phyloP scores from a whole-genome alignment of 495 filamentous ascomycete species.

The Pseudomonodictys pantanalensis region DNA sequence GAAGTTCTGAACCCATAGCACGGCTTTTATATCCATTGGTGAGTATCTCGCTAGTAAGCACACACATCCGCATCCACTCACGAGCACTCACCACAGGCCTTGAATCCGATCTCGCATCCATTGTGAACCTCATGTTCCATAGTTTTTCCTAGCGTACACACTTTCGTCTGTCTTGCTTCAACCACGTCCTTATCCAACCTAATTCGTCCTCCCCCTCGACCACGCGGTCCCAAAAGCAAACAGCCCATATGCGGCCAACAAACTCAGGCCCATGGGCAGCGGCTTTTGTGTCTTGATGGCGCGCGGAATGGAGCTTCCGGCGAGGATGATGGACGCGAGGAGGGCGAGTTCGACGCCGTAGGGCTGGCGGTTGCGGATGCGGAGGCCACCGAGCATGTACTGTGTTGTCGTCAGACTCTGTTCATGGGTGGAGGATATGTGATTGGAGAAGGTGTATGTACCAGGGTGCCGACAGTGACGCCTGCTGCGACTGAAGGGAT shows the following conservation, averaged over 20 bases:
- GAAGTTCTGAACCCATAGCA: too few species aligned
- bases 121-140: neutral
- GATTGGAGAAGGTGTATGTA: constrained; percentile 31
- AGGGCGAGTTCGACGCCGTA: constrained; percentile 48
- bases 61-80: too few species aligned
- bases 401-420: constrained; percentile 22
- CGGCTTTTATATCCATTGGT: too few species aligned
- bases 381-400: constrained; percentile 69
- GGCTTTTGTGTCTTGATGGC: constrained; percentile 75
- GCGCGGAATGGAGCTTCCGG: constrained; percentile 76
- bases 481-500: constrained; percentile 83
- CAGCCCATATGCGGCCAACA: constrained; percentile 59
- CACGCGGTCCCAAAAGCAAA: constrained; percentile 59
- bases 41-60: too few species aligned
- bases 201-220: constrained; percentile 10
- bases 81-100: too few species aligned
- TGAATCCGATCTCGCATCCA: too few species aligned
- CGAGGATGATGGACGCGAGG: constrained; percentile 76
- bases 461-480: constrained; percentile 65
- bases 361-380: constrained; percentile 52
- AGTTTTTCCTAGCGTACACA: neutral
- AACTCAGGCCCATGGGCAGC: constrained; percentile 68
- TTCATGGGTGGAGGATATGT: neutral
- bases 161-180: neutral
- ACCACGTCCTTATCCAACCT: neutral